Conservation (phyloP, 2,329 filamentous ascomycete genomes). For the Colletotrichum sp. region DNA sequence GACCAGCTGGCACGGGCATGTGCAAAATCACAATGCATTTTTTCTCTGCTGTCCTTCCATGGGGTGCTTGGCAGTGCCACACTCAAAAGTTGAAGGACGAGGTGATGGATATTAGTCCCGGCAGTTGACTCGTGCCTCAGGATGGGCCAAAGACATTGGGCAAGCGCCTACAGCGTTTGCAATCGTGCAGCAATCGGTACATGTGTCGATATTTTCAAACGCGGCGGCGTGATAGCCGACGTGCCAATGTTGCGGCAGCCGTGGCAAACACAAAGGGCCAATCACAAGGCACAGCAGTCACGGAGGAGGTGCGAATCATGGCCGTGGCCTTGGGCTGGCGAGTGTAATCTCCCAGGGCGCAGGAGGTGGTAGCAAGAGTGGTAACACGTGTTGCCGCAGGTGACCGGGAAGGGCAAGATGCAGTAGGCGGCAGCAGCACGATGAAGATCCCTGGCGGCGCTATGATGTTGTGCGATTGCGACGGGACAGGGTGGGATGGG, state of each 20-base stretch:
- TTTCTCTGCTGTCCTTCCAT: background rate
- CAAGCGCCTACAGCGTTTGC: slow-evolving; percentile 15
- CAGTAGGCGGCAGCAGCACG: slow-evolving; percentile 9
- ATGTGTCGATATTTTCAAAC: slow-evolving; percentile 26
- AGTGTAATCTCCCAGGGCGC: background rate
- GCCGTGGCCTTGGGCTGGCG: background rate
- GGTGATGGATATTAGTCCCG: background rate
- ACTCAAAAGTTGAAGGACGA: background rate
- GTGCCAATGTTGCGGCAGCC: background rate
- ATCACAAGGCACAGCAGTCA: background rate
- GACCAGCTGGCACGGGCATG: background rate
- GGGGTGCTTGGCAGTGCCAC: background rate
- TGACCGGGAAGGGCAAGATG: slow-evolving; percentile 8
- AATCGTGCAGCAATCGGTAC: background rate
- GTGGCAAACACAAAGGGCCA: background rate
- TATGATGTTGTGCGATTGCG: background rate
- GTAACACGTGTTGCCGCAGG: slow-evolving; percentile 21
- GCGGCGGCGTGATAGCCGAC: background rate
- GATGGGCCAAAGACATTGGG: slow-evolving; percentile 11
- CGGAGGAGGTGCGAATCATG: background rate
- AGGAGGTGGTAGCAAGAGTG: slow-evolving; percentile 5
- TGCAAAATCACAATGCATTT: background rate
- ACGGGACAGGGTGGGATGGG: background rate
- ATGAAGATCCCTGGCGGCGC: slow-evolving; percentile 8
- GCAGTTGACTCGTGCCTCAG: background rate